These are phyloP conservation scores for Platanus orientalis DNA, from an alignment of 164 flowering plant species.

Conservation along the genomic window DNA sequence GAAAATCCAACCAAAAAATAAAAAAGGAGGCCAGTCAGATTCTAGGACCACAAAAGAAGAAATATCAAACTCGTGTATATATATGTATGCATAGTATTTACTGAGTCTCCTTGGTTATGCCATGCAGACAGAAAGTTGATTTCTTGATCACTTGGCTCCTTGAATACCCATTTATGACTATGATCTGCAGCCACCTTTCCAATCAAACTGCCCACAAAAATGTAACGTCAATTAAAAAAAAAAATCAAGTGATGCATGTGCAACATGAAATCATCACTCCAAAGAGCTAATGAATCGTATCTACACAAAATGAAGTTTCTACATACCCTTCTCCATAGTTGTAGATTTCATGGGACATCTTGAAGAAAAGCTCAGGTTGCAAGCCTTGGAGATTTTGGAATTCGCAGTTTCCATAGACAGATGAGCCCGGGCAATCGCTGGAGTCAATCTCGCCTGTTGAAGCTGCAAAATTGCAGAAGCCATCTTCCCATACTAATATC, in stretches of 20 bases:
- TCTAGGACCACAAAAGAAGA: background rate
- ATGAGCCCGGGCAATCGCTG: constrained; percentile 35
- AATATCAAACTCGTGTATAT: background rate
- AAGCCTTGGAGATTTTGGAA: constrained; percentile 66
- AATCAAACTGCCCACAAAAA: constrained; percentile 52
- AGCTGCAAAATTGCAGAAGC: constrained; percentile 86
- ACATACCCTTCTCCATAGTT: constrained; percentile 87
- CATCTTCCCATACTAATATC: constrained; percentile 95
- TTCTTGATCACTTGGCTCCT: constrained; percentile 83
- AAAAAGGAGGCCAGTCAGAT: background rate
- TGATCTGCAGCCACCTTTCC: constrained; percentile 98
- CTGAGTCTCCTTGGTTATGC: constrained; percentile 87
- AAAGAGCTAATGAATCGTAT: background rate
- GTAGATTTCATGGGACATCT: constrained; percentile 98
- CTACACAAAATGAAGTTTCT: background rate
- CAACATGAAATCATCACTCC: constrained; percentile 1
- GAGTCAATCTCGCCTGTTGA: constrained; percentile 48
- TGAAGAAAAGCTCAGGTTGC: constrained; percentile 90
- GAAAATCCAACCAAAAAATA: constrained; percentile 1
- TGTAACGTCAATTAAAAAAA: too few relatives aligned
- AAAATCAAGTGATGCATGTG: background rate
- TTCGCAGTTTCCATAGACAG: constrained; percentile 46
- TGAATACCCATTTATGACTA: constrained; percentile 87
- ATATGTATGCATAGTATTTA: constrained; percentile 24
- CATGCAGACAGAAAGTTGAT: constrained; percentile 87